Conservation (phyloP, 176 grass and related monocot genomes). For the Cocos nucifera region DNA sequence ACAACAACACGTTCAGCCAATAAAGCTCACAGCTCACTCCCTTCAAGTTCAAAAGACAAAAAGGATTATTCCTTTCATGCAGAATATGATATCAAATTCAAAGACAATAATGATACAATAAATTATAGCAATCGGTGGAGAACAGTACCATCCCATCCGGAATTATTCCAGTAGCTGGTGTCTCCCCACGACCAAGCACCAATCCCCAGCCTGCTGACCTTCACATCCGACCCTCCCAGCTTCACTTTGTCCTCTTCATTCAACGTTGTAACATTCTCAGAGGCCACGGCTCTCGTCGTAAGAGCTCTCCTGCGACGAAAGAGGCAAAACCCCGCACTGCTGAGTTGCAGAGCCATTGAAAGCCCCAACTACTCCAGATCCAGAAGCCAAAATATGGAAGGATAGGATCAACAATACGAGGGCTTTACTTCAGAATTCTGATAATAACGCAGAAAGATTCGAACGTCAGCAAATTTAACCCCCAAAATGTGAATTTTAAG, state of each 20-base stretch:
- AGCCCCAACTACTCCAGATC: background rate
- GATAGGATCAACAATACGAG: background rate
- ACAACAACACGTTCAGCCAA: too few relatives aligned
- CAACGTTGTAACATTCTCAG: conserved; percentile 24
- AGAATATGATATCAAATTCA: too few relatives aligned
- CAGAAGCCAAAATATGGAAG: too few relatives aligned
- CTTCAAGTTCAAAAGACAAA: too few relatives aligned
- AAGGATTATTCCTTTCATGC: too few relatives aligned
- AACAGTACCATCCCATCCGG: conserved; percentile 75
- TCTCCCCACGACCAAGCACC: conserved; percentile 95
- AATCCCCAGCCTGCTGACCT: conserved; percentile 70
- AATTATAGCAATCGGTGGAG: too few relatives aligned
- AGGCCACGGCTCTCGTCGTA: conserved; percentile 16
- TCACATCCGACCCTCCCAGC: conserved; percentile 62
- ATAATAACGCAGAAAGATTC: background rate
- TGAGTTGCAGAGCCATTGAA: conserved; percentile 61
- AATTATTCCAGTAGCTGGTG: conserved; percentile 94
- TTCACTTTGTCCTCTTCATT: conserved; percentile 32
- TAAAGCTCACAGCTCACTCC: too few relatives aligned
- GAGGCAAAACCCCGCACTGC: conserved; percentile 25
- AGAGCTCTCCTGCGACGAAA: background rate
- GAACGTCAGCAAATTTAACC: background rate
- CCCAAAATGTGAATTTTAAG: background rate
- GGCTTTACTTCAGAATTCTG: background rate
- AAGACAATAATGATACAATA: too few relatives aligned